A percentile compares a stretch with the other conserved stretches of the same genome.
These are phyloP conservation scores for Colletotrichum endophyticum DNA, from an alignment of 2,329 filamentous ascomycete species.

Conservation along the genomic window DNA sequence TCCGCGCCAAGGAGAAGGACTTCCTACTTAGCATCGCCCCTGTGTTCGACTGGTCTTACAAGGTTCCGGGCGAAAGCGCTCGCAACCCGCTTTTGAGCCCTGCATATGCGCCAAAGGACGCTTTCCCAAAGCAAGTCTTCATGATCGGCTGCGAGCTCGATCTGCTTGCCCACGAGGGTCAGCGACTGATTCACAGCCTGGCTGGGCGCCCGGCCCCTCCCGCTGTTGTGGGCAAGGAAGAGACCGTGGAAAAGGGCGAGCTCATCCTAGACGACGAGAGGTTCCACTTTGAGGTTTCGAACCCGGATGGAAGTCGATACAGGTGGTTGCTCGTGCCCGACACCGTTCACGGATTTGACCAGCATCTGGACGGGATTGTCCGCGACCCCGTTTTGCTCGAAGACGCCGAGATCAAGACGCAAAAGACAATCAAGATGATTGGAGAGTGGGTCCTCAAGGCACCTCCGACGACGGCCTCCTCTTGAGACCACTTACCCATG, in stretches of 20 bases:
- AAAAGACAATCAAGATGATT: slow-evolving; percentile 27
- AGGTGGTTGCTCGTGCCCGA: slow-evolving; percentile 38
- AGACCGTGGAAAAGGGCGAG: slow-evolving; percentile 22
- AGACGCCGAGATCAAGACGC: slow-evolving; percentile 28
- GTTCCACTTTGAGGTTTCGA: slow-evolving; percentile 28
- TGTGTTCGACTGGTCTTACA: slow-evolving; percentile 37
- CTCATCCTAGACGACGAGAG: slow-evolving; percentile 30
- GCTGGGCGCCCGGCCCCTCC: slow-evolving; percentile 33
- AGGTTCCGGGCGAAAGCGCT: slow-evolving; percentile 30
- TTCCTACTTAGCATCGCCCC: slow-evolving; percentile 21
- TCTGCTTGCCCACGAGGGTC: slow-evolving; percentile 43
- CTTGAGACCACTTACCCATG: background rate
- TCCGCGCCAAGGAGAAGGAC: slow-evolving; percentile 20
- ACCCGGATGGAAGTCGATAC: slow-evolving; percentile 23
- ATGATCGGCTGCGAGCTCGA: slow-evolving; percentile 43
- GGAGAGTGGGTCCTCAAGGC: slow-evolving; percentile 30
- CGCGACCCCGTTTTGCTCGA: slow-evolving; percentile 25
- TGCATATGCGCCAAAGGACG: slow-evolving; percentile 31
- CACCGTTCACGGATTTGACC: slow-evolving; percentile 34
- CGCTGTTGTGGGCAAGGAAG: slow-evolving; percentile 32
- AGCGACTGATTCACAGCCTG: slow-evolving; percentile 39
- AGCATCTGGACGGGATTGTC: slow-evolving; percentile 20
- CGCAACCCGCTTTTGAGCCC: slow-evolving; percentile 38
- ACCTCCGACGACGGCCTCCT: background rate
- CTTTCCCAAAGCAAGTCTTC: slow-evolving; percentile 39